phyloP scores from a whole-genome alignment of 495 filamentous ascomycete genomes.

The Clavariopsis aquatica region DNA sequence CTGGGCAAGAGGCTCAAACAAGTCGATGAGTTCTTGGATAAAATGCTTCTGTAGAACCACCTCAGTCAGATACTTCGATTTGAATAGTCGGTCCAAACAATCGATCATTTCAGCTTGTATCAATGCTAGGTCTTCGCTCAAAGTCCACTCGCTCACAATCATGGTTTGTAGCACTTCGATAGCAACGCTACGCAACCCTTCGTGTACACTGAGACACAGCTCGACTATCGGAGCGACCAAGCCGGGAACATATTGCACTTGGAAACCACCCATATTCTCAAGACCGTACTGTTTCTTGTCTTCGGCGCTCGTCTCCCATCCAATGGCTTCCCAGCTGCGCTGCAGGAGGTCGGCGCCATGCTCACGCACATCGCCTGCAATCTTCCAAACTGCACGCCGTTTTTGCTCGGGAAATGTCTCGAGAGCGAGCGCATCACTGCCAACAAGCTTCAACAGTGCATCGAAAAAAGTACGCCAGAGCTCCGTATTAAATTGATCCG shows the following conservation, averaged over 20 bases:
- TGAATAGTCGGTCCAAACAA: slow-evolving; percentile 88
- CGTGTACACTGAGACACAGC: slow-evolving; percentile 91
- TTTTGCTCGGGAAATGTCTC: slow-evolving; percentile 99
- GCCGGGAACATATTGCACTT: slow-evolving; percentile 95
- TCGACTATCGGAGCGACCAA: slow-evolving; percentile 90
- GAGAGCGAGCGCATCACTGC: slow-evolving; percentile 81
- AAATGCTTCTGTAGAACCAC: slow-evolving; percentile 91
- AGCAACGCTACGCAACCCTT: slow-evolving; percentile 83
- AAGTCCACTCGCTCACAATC: slow-evolving; percentile 98
- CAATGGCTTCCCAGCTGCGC: slow-evolving; percentile 91
- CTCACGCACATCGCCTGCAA: slow-evolving; percentile 94
- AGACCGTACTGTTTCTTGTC: slow-evolving; percentile 73
- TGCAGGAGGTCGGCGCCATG: slow-evolving; percentile 82
- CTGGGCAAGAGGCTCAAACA: slow-evolving; percentile 71
- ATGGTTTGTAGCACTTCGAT: slow-evolving; percentile 93
- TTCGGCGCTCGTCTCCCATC: slow-evolving; percentile 87
- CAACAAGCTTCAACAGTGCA: slow-evolving; percentile 83
- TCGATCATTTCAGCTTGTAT: slow-evolving; percentile 98
- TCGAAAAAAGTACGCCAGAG: slow-evolving; percentile 93
- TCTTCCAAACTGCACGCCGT: slow-evolving; percentile 94
- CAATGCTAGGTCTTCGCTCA: slow-evolving; percentile 86
- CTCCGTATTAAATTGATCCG: slow-evolving; percentile 87
- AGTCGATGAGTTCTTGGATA: slow-evolving; percentile 76
- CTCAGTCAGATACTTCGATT: slow-evolving; percentile 81
- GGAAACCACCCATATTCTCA: slow-evolving; percentile 87